phyloP scores from a whole-genome alignment of 495 filamentous ascomycete genomes.

The Hyaloscypha finlandica region DNA sequence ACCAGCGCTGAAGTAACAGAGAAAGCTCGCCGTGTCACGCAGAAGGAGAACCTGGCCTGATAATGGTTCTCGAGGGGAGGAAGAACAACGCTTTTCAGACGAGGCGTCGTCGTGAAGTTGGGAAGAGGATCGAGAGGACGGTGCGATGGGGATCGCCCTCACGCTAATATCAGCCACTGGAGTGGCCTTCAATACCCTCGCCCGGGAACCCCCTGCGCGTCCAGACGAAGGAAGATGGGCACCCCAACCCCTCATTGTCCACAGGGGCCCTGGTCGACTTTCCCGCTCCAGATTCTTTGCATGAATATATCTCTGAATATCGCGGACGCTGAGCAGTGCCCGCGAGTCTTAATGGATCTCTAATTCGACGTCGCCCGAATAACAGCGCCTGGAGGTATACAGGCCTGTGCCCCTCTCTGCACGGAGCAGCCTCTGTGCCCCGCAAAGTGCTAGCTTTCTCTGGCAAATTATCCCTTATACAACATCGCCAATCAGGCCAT shows the following conservation, averaged over 20 bases:
- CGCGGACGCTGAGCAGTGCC: not conserved
- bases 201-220: too few relatives aligned
- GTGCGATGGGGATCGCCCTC: constrained; percentile 1
- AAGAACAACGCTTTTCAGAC: not conserved
- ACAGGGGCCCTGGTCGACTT: not conserved
- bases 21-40: not conserved
- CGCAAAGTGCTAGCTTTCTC: not conserved
- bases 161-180: not conserved
- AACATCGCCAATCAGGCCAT: constrained; percentile 17
- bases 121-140: not conserved
- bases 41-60: not conserved
- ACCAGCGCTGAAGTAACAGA: not conserved
- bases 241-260: too few relatives aligned
- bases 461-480: not conserved
- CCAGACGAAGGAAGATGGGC: not conserved
- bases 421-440: not conserved
- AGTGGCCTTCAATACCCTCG: too few relatives aligned
- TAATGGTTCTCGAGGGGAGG: not conserved
- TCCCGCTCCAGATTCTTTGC: not conserved
- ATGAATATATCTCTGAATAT: not conserved
- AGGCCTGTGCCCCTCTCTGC: not conserved
- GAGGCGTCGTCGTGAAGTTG: constrained; percentile 1
- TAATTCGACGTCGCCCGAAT: not conserved
- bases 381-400: not conserved
- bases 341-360: not conserved